Evolutionary conservation across 192 early-diverging fungal genomes (phyloP).

Genomic region (Coemansia sp.): DNA sequence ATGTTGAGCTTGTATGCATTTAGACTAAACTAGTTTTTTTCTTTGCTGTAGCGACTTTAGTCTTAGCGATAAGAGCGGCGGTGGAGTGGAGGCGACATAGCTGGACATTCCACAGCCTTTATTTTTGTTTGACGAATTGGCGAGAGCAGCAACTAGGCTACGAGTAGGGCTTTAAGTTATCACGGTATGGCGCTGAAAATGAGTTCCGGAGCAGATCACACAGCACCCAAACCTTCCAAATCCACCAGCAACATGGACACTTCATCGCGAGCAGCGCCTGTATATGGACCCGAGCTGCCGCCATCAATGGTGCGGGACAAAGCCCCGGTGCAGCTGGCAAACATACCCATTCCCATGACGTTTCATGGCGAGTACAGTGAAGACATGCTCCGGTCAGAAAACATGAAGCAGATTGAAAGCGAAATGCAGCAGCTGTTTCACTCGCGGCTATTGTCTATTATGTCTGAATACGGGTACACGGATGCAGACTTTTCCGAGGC

Average conservation of each 20-base stretch:
- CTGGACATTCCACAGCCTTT: too few relatives aligned
- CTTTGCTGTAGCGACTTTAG: too few relatives aligned
- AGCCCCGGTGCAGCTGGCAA: neutral
- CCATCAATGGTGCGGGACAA: slow-evolving; percentile 41
- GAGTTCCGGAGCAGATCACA: slow-evolving; percentile 2
- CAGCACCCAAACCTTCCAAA: neutral
- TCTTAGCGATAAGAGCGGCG: too few relatives aligned
- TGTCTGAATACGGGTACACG: slow-evolving; percentile 37
- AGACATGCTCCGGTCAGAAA: slow-evolving; percentile 16
- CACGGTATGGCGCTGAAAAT: slow-evolving; percentile 10
- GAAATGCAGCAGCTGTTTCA: slow-evolving; percentile 35
- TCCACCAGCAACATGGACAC: neutral
- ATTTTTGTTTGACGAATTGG: too few relatives aligned
- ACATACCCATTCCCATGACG: slow-evolving; percentile 19
- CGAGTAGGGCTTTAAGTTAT: too few relatives aligned
- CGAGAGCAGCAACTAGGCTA: too few relatives aligned
- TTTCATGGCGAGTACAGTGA: slow-evolving; percentile 12
- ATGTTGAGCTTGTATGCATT: too few relatives aligned
- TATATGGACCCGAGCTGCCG: slow-evolving; percentile 46
- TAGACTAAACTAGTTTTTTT: too few relatives aligned
- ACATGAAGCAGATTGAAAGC: slow-evolving; percentile 27
- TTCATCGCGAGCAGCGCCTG: slow-evolving; percentile 2
- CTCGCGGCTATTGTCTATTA: slow-evolving; percentile 28
- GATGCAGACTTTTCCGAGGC: slow-evolving; percentile 18
- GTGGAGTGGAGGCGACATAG: too few relatives aligned